phyloP scores from a whole-genome alignment of 2,329 filamentous ascomycete species.

The Botryotinia globosa region DNA sequence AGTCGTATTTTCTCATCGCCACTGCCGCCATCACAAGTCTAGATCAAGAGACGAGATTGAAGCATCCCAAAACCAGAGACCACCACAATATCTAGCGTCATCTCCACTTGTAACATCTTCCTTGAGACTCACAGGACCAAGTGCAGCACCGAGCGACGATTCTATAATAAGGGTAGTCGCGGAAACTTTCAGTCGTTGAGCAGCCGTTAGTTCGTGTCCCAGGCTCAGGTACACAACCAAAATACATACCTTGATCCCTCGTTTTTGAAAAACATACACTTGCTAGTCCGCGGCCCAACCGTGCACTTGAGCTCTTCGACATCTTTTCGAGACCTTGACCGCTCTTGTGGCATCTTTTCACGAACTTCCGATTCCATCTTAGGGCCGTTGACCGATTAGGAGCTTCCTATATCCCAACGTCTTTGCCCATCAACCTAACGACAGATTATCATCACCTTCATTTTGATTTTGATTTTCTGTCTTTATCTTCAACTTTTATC shows the following conservation, averaged over 20 bases:
- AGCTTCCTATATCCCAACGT: constrained; percentile 19
- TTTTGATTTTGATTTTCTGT: constrained; percentile 12
- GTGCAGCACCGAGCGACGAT: constrained; percentile 17
- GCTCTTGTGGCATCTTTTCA: constrained; percentile 18
- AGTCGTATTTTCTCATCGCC: background rate
- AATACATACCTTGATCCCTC: background rate
- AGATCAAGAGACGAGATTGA: constrained; percentile 11
- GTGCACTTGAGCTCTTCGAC: constrained; percentile 18
- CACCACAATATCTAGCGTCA: constrained; percentile 11
- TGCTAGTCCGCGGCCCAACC: constrained; percentile 15
- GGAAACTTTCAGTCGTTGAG: constrained; percentile 20
- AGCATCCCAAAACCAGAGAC: constrained; percentile 5
- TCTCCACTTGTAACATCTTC: constrained; percentile 20
- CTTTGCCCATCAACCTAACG: constrained; percentile 5
- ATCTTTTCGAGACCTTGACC: constrained; percentile 13
- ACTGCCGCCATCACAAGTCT: constrained; percentile 17
- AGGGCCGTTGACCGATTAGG: constrained; percentile 7
- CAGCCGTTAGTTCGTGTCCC: constrained; percentile 18
- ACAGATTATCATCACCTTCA: constrained; percentile 6
- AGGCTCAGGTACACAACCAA: constrained; percentile 13
- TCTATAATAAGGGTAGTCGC: constrained; percentile 17
- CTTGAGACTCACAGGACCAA: constrained; percentile 14
- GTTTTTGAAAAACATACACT: constrained; percentile 4
- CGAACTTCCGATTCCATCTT: background rate
- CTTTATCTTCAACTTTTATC: background rate